Base-by-base conservation (phyloP, 148 eudicot genomes). In the Vaccinium myrtillus region DNA sequence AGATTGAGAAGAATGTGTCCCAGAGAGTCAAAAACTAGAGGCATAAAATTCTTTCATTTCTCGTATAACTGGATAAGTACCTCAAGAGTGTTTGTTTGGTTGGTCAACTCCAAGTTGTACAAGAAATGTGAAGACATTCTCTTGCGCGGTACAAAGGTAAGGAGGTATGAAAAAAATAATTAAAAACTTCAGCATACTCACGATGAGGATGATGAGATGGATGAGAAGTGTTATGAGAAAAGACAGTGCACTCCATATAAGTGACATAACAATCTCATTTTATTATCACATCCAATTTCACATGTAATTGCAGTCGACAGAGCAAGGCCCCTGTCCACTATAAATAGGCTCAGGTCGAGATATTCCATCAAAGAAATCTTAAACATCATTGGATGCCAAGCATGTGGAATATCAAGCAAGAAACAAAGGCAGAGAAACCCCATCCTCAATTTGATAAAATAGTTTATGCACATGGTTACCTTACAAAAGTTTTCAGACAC, bases 401-500 rank as follows among this genome's bases (percentile, higher is more conserved):
- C 50, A 46, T 18, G 49, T 10, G 49, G 82, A 16, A 58, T 56
- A 79, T 55, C 16, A 78, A 53, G n/a, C 13, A 79, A 79, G 49
- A 79, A 36, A 8, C 70, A 59, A 79, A 36, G 61, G 8, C 16
- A 18, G 82, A 55, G 10, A 27, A 79, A n/a, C 49, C 8, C 46
- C 67, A 36, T 56, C 82, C 25, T 56, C 10, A 79, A 36, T 10
- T 5, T 16, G 69, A 30, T 32, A 4, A 79, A 36, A 19, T 77
- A 25, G 23, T 78, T 78, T 18, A 27, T 53, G 3, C 48, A 43
- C 81, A 32, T 65, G 25, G 8, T 49, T 89, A 96, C 98, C 98
- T 90, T 90, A 32, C 88, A 90, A 78, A 96, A 96, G 30, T 82
- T 84, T 59, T 90, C 91, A 30, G 95, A 94, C 85, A 89, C 89